A percentile compares a stretch with the other conserved stretches of the same genome.
These are phyloP conservation scores for Moesziomyces sp. DNA, from an alignment of 1,284 basidiomycete genomes.

Conservation along the genomic window DNA sequence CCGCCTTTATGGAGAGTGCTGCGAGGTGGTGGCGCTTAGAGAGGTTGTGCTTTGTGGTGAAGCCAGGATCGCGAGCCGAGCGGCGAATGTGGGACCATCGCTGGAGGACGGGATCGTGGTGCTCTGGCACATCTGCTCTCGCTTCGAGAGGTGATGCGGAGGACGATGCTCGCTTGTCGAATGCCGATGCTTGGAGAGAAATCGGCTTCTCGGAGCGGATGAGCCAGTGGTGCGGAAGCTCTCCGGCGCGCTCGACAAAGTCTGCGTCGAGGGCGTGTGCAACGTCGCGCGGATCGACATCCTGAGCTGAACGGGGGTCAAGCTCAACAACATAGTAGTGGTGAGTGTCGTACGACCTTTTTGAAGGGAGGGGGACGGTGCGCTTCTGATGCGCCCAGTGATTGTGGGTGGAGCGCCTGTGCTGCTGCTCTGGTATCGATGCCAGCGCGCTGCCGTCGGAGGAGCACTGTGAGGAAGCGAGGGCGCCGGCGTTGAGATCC, in stretches of 20 bases:
- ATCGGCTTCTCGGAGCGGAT: conserved; percentile 73
- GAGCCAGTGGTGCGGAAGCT: conserved; percentile 85
- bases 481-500: conserved; percentile 2
- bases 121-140: conserved; percentile 39
- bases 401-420: conserved; percentile 16
- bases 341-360: conserved; percentile 77
- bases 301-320: conserved; percentile 71
- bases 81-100: conserved; percentile 67
- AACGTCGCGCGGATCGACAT: conserved; percentile 69
- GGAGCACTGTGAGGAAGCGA: conserved; percentile 15
- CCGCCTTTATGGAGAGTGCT: conserved; percentile 51
- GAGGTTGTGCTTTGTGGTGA: conserved; percentile 35
- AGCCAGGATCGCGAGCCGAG: conserved; percentile 24
- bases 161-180: conserved; percentile 19
- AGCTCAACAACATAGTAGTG: conserved; percentile 90
- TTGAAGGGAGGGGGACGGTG: conserved; percentile 50
- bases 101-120: conserved; percentile 70
- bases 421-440: conserved; percentile 3
- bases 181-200: conserved; percentile 2
- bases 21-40: conserved; percentile 43
- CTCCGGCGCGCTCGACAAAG: conserved; percentile 86
- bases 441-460: conserved; percentile 6
- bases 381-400: conserved; percentile 44
- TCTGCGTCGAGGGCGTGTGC: conserved; percentile 79
- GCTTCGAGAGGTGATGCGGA: conserved; percentile 4